Evolutionary conservation across 2,329 filamentous ascomycete genomes (phyloP).

Genomic region (Diplocarpon mali): DNA sequence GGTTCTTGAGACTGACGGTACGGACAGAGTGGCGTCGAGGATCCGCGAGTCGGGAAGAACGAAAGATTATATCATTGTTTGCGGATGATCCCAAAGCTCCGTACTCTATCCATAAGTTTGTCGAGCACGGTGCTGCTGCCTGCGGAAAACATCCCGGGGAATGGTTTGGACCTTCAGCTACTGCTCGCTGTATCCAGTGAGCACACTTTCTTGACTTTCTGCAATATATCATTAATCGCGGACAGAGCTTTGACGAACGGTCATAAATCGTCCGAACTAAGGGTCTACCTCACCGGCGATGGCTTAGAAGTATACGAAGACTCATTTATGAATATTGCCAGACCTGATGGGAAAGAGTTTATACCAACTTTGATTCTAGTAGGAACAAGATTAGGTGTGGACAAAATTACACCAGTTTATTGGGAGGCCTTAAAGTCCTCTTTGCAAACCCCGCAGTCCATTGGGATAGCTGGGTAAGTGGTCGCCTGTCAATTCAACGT

Average conservation of each 20-base stretch:
- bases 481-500: not conserved
- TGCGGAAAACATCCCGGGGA: slow-evolving; percentile 94
- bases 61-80: slow-evolving; percentile 65
- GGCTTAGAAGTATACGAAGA: slow-evolving; percentile 91
- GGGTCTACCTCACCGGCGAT: slow-evolving; percentile 83
- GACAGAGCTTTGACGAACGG: slow-evolving; percentile 62
- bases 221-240: slow-evolving; percentile 9
- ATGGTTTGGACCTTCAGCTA: slow-evolving; percentile 98
- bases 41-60: slow-evolving; percentile 47
- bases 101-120: slow-evolving; percentile 93
- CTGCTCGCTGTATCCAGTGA: slow-evolving; percentile 86
- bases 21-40: slow-evolving; percentile 63
- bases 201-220: slow-evolving; percentile 25
- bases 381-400: slow-evolving; percentile 81
- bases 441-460: slow-evolving; percentile 81
- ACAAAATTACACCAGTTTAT: slow-evolving; percentile 88
- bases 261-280: slow-evolving; percentile 49
- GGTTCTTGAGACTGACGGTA: not conserved
- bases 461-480: slow-evolving; percentile 81
- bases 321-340: slow-evolving; percentile 68
- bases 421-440: slow-evolving; percentile 84
- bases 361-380: slow-evolving; percentile 81
- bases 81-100: slow-evolving; percentile 77
- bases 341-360: slow-evolving; percentile 53
- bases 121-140: slow-evolving; percentile 70